Evolutionary conservation across 805 yeast species (phyloP), one percentile per base, ranked within the genome.

Genomic region (Kluyveromyces aestuarii): DNA sequence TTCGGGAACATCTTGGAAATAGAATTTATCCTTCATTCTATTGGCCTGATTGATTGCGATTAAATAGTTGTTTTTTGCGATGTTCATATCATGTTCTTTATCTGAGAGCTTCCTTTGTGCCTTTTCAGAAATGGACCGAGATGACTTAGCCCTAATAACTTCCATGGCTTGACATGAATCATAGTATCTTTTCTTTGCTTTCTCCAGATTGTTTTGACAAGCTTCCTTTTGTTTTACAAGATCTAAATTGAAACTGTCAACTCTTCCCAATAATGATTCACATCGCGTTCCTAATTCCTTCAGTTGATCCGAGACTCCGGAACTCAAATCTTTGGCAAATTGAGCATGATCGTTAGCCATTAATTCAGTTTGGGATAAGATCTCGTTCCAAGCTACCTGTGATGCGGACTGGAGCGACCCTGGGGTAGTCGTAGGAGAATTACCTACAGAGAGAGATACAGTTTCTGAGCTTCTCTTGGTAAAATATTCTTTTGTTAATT

Each of bases 1-100:
- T 64, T 90, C 96, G 0, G 99, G 99, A 25, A 89, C 70, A 64
- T 93, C 98, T 68, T 91, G 97, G 62, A 84, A 89, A 64, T 74
- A 90, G 68, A 81, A 89, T 66, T 93, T 93, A 66, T 91, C 98
- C 68, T 93, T 93, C 50, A 90, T 70, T 51, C 98, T 75, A 67
- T 93, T 93, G 47, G 96, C 93, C 27, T 87, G 79, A 58, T 81
- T 85, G 61, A 93, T 82, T 55, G 80, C 80, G 50, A 93, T 77
- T 55, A 93, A 68, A 64, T 93, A 93, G 30, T 76, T 75, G 67
- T 91, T 91, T 65, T 93, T 93, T n/a, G 83, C 80, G 49, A 76
- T 75, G 65, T 89, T 85, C 99, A 93, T 93, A 36, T 84, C 93
- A 5, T 69, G 61, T 59, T 84, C 84, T 54, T 80, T 80, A 30